phyloP scores from a whole-genome alignment of 305 asterid genomes.

The Fraxinus ornus region DNA sequence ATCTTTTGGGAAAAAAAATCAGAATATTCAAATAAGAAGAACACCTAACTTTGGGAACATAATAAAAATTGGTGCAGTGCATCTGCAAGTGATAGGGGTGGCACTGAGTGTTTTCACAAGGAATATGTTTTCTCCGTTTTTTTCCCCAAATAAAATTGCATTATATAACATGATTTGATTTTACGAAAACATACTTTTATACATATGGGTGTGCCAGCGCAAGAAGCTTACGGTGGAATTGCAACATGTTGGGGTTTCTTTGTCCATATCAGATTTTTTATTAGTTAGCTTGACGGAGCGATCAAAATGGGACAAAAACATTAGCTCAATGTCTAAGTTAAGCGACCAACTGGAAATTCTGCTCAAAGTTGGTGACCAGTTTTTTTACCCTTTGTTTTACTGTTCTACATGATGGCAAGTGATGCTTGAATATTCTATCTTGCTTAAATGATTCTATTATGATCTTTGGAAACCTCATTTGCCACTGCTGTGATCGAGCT shows the following conservation, averaged over 20 bases:
- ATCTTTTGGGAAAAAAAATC: not conserved
- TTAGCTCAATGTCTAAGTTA: not conserved
- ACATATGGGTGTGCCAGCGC: not conserved
- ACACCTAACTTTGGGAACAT: not conserved
- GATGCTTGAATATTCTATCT: not conserved
- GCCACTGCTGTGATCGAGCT: not conserved
- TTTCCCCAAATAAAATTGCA: not conserved
- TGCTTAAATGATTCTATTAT: not conserved
- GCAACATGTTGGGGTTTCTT: not conserved
- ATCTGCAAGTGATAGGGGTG: not conserved
- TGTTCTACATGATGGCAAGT: not conserved
- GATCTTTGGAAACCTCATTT: not conserved
- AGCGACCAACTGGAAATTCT: not conserved
- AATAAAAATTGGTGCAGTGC: not conserved
- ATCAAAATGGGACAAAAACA: not conserved
- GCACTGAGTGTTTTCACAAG: not conserved
- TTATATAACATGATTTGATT: not conserved
- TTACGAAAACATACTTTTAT: not conserved
- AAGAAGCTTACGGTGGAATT: not conserved
- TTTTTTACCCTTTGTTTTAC: not conserved
- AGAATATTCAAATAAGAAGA: not conserved
- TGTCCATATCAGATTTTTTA: not conserved
- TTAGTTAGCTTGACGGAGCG: not conserved
- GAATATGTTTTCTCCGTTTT: not conserved
- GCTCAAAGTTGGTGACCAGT: not conserved